Conservation (phyloP, 768 basidiomycete genomes). For the Naganishia randhawae region DNA sequence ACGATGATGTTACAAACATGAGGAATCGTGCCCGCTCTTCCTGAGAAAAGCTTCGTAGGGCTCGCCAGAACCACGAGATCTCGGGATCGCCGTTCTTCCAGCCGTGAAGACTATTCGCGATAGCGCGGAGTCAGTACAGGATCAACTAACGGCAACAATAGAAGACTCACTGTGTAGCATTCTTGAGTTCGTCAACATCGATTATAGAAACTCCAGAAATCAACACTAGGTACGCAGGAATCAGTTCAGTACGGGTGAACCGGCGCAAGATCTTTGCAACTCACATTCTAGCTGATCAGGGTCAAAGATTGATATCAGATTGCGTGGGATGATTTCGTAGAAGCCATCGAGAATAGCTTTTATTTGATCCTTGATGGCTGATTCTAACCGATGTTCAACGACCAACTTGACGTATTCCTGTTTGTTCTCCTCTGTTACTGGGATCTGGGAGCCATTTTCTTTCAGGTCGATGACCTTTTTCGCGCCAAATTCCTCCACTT, state of each 20-base stretch:
- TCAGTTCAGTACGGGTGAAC: not conserved
- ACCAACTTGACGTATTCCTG: conserved; percentile 93
- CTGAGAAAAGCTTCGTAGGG: conserved; percentile 91
- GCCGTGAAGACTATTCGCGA: conserved; percentile 39
- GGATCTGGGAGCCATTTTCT: conserved; percentile 71
- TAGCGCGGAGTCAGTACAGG: conserved; percentile 49
- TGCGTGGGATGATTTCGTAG: conserved; percentile 96
- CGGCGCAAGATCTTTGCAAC: conserved; percentile 2
- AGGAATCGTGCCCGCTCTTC: conserved; percentile 95
- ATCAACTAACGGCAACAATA: not conserved
- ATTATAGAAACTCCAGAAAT: conserved; percentile 86
- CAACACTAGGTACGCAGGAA: conserved; percentile 35
- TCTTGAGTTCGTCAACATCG: conserved; percentile 77
- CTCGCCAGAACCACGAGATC: conserved; percentile 99
- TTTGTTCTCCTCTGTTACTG: conserved; percentile 95
- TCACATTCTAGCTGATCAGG: conserved; percentile 46
- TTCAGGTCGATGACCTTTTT: conserved; percentile 84
- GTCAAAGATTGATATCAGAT: conserved; percentile 72
- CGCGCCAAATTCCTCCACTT: conserved; percentile 95
- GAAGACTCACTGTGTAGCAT: conserved; percentile 45
- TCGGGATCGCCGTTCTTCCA: conserved; percentile 67
- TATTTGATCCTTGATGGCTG: conserved; percentile 93
- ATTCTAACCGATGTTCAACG: conserved; percentile 86
- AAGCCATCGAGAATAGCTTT: conserved; percentile 84
- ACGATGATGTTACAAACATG: conserved; percentile 89